phyloP scores from a whole-genome alignment of 169 alveolate species.

The Prorocentrum cordatum region DNA sequence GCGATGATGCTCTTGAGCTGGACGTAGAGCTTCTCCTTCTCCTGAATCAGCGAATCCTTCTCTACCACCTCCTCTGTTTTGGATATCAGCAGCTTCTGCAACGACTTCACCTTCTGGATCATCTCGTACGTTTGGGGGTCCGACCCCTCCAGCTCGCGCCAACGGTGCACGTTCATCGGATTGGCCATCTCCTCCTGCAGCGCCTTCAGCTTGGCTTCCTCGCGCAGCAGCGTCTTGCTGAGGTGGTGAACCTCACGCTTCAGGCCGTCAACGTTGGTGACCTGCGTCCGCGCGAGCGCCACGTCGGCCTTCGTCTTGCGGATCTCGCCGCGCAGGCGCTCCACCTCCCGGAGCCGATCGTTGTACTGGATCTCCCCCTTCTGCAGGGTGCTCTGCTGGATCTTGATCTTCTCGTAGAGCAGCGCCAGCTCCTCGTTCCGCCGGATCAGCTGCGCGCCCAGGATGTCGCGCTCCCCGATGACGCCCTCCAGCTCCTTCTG shows the following conservation, averaged over 20 bases:
- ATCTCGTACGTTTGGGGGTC: slow-evolving; percentile 88
- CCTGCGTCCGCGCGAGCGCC: slow-evolving; percentile 23
- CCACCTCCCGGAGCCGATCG: slow-evolving; percentile 24
- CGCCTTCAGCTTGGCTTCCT: slow-evolving; percentile 80
- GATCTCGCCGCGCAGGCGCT: slow-evolving; percentile 15
- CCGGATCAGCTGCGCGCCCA: slow-evolving; percentile 85
- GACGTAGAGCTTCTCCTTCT: slow-evolving; percentile 87
- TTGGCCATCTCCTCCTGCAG: slow-evolving; percentile 88
- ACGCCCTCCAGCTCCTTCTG: slow-evolving; percentile 70
- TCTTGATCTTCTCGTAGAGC: slow-evolving; percentile 86
- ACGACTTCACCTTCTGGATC: slow-evolving; percentile 83
- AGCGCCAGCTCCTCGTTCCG: slow-evolving; percentile 88
- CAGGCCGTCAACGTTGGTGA: slow-evolving; percentile 71
- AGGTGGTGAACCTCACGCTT: slow-evolving; percentile 73
- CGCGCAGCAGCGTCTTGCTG: slow-evolving; percentile 74
- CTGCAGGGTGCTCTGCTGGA: slow-evolving; percentile 82
- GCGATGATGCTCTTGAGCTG: slow-evolving; percentile 87
- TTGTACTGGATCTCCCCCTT: slow-evolving; percentile 81
- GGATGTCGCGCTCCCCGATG: slow-evolving; percentile 81
- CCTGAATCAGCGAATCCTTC: slow-evolving; percentile 85
- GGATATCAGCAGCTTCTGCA: slow-evolving; percentile 87
- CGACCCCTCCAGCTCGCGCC: slow-evolving; percentile 88
- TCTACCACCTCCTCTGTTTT: slow-evolving; percentile 87
- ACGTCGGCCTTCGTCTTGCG: not conserved
- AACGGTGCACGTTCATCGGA: slow-evolving; percentile 83